Percentiles rank a stretch among this genome's conserved stretches.
These are phyloP conservation scores for Fusarium zealandicum DNA, from an alignment of 2,329 filamentous ascomycete species.

Conservation along the genomic window DNA sequence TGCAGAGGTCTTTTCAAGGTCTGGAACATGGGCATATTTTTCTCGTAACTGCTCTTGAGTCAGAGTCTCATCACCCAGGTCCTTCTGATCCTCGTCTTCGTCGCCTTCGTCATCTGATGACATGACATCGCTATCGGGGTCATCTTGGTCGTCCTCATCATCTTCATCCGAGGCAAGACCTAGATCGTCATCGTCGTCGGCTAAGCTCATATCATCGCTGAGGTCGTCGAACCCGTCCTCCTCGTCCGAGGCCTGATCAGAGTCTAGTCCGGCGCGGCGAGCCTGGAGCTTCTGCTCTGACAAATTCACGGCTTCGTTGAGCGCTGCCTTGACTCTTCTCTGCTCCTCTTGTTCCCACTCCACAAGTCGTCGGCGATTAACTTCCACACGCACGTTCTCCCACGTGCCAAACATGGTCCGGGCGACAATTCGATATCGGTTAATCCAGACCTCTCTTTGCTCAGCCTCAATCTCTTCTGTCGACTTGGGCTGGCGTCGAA, in stretches of 20 bases:
- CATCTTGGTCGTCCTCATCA: conserved; percentile 51
- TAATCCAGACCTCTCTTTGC: conserved; percentile 70
- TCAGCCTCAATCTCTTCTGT: conserved; percentile 84
- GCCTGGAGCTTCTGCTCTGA: conserved; percentile 74
- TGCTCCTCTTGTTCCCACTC: conserved; percentile 73
- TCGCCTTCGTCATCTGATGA: conserved; percentile 69
- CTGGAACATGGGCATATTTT: conserved; percentile 73
- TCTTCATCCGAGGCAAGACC: conserved; percentile 49
- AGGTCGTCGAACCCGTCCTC: conserved; percentile 56
- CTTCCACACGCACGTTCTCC: conserved; percentile 69
- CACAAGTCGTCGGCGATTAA: conserved; percentile 65
- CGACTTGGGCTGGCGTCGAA: conserved; percentile 75
- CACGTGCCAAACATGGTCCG: conserved; percentile 64
- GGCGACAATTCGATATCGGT: conserved; percentile 75
- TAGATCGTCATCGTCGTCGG: conserved; percentile 45
- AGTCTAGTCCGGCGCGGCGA: conserved; percentile 61
- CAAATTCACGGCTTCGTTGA: conserved; percentile 76
- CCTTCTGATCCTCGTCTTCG: conserved; percentile 62
- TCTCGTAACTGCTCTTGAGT: conserved; percentile 72
- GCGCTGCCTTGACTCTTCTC: conserved; percentile 69
- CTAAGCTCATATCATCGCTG: conserved; percentile 54
- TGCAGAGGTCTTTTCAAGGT: conserved; percentile 46
- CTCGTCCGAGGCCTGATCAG: conserved; percentile 57
- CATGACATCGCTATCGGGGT: conserved; percentile 59
- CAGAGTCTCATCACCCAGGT: conserved; percentile 67